These are phyloP conservation scores for Claviceps humidiphila DNA, from an alignment of 2,329 filamentous ascomycete species.

Conservation along the genomic window DNA sequence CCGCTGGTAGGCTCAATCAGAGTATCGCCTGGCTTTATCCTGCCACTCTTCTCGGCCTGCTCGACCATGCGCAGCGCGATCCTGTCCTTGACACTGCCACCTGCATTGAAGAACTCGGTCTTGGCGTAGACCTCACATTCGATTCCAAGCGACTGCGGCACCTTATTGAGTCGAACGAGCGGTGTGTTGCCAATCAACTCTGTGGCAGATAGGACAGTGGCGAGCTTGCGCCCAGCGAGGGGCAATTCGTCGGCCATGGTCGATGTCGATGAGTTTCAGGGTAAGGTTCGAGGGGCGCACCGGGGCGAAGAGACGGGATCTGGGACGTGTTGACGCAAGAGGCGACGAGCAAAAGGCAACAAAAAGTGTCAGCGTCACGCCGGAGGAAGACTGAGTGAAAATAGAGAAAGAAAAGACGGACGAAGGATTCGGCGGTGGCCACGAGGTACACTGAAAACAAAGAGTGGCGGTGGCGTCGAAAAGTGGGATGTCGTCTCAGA, in stretches of 20 bases:
- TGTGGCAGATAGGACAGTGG: conserved; percentile 48
- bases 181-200: conserved; percentile 93
- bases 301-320: too few species aligned
- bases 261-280: neutral
- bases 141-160: conserved; percentile 82
- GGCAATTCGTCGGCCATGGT: conserved; percentile 2
- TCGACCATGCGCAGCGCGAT: conserved; percentile 97
- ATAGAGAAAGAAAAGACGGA: neutral
- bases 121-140: conserved; percentile 84
- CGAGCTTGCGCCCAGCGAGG: conserved; percentile 15
- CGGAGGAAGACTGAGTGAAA: too few species aligned
- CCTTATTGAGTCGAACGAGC: conserved; percentile 84
- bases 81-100: conserved; percentile 85
- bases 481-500: neutral
- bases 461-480: neutral
- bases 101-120: conserved; percentile 85
- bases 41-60: conserved; percentile 77
- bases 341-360: too few species aligned
- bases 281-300: too few species aligned
- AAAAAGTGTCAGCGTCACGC: too few species aligned
- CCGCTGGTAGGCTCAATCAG: conserved; percentile 96
- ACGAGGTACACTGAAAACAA: neutral
- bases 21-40: conserved; percentile 94
- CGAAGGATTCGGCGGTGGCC: neutral
- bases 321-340: too few species aligned